A percentile compares a stretch with the other conserved stretches of the same genome.
Conservation (phyloP, 805 yeast genomes). For the Wickerhamomyces hampshirensis region DNA sequence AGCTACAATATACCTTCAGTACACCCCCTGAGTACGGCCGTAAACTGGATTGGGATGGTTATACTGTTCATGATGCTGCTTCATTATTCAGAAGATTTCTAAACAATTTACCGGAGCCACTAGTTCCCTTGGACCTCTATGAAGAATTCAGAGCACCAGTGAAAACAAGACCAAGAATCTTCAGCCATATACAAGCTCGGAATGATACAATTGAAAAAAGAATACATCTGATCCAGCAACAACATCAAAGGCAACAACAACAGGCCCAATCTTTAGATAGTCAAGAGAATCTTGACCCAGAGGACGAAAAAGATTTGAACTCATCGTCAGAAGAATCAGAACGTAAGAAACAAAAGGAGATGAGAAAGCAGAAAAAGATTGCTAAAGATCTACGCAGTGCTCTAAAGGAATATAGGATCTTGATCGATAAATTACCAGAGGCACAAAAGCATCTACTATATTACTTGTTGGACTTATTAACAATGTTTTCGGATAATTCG, state of each 20-base stretch:
- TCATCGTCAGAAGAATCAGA: conserved; percentile 23
- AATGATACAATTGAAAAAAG: conserved; percentile 38
- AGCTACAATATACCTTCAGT: conserved; percentile 77
- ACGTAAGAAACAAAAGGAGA: conserved; percentile 28
- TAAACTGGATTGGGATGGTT: conserved; percentile 82
- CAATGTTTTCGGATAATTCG: conserved; percentile 78
- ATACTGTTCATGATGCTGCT: conserved; percentile 95
- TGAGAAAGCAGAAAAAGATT: conserved; percentile 45
- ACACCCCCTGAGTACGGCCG: conserved; percentile 88
- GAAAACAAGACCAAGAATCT: conserved; percentile 53
- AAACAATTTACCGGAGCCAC: conserved; percentile 87
- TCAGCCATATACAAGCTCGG: conserved; percentile 60
- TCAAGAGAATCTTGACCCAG: conserved; percentile 5
- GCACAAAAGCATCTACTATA: conserved; percentile 77
- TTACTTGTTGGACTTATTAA: conserved; percentile 80
- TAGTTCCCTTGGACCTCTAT: conserved; percentile 74
- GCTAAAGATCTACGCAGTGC: conserved; percentile 65
- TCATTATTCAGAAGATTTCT: conserved; percentile 80
- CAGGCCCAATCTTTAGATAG: conserved; percentile 6
- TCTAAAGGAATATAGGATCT: conserved; percentile 60
- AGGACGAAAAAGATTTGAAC: conserved; percentile 11
- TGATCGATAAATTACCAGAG: conserved; percentile 69
- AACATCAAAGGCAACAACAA: conserved; percentile 9
- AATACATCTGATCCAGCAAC: conserved; percentile 26
- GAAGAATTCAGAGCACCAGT: conserved; percentile 78